These are phyloP conservation scores for Talaromyces trachyspermus DNA, from an alignment of 495 filamentous ascomycete species.

Conservation along the genomic window DNA sequence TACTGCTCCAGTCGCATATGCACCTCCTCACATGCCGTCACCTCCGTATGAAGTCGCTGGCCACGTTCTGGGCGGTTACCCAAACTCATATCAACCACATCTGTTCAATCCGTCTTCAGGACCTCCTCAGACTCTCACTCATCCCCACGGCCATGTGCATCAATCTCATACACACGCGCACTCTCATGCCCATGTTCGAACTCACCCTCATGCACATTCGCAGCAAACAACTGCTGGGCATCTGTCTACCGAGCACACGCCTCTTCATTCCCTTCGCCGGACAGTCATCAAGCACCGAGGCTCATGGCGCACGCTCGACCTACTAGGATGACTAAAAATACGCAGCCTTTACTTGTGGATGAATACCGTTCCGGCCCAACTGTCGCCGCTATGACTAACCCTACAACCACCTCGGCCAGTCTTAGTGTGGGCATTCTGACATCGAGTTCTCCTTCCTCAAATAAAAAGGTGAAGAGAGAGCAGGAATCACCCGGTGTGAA, in stretches of 20 bases:
- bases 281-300: neutral
- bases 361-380: neutral
- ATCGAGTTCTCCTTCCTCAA: constrained; percentile 27
- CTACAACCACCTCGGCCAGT: constrained; percentile 29
- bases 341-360: neutral
- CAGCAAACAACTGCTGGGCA: neutral
- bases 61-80: constrained; percentile 24
- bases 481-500: neutral
- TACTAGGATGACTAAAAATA: neutral
- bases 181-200: neutral
- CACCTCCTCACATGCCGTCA: constrained; percentile 29
- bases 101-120: constrained; percentile 21
- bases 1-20: constrained; percentile 25
- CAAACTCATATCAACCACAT: constrained; percentile 12
- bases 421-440: constrained; percentile 24
- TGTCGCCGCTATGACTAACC: neutral
- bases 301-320: neutral
- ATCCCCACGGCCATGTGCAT: constrained; percentile 9
- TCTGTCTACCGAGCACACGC: neutral
- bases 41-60: constrained; percentile 26
- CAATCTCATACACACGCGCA: constrained; percentile 13
- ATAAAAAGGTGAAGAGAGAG: constrained; percentile 30
- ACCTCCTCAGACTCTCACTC: constrained; percentile 20
- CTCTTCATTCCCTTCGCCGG: constrained; percentile 5
- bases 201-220: constrained; percentile 1